Evolutionary conservation across 108 stramenopile genomes (phyloP).

Genomic region (Discostella stelligeroides): DNA sequence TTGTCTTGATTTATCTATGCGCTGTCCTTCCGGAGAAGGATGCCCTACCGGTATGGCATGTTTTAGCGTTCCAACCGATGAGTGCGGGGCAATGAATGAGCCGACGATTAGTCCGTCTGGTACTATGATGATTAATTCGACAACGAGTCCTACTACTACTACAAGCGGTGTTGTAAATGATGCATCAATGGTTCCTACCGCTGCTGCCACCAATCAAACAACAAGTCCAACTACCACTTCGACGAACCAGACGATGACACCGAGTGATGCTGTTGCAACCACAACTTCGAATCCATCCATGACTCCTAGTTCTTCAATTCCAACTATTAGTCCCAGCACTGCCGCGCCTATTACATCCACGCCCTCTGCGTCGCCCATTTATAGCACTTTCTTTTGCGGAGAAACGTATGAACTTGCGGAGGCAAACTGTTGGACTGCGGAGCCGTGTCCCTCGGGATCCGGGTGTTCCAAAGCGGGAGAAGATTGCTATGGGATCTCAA

Average conservation of each 20-base stretch:
- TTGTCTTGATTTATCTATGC: background rate
- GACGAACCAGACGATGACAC: too few relatives aligned
- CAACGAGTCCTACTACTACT: too few relatives aligned
- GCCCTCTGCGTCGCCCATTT: background rate
- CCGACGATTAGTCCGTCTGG: too few relatives aligned
- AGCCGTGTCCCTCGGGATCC: slow-evolving; percentile 3
- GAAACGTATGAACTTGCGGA: slow-evolving; percentile 15
- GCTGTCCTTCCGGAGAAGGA: slow-evolving; percentile 28
- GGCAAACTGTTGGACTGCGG: slow-evolving; percentile 8
- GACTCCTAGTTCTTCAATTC: background rate
- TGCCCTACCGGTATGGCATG: slow-evolving; percentile 11
- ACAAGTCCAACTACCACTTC: too few relatives aligned
- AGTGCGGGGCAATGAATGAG: slow-evolving; percentile 12
- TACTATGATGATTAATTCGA: too few relatives aligned
- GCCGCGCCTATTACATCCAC: background rate
- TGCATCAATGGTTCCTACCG: too few relatives aligned
- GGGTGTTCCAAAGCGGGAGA: background rate
- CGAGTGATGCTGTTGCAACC: background rate
- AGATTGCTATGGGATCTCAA: background rate
- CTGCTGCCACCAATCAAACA: too few relatives aligned
- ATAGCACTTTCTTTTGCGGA: slow-evolving; percentile 20
- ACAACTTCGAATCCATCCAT: background rate
- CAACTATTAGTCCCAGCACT: background rate
- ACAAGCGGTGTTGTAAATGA: too few relatives aligned
- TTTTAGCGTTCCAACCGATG: slow-evolving; percentile 15